Conservation (phyloP, 2,329 filamentous ascomycete genomes). For the Diaporthe destruens region DNA sequence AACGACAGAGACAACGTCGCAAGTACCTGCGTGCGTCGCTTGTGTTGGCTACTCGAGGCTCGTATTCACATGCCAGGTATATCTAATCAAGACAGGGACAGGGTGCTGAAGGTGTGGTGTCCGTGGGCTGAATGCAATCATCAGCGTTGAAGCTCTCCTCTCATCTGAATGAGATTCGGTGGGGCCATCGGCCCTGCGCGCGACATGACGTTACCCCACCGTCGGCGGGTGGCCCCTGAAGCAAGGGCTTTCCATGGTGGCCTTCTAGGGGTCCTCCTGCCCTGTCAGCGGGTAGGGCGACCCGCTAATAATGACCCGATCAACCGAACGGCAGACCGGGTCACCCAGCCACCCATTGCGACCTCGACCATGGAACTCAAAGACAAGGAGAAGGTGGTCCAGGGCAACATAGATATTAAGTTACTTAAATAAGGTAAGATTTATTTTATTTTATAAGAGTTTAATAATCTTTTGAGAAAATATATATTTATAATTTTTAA, state of each 20-base stretch:
- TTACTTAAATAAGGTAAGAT: too few species aligned
- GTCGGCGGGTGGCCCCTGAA: not conserved
- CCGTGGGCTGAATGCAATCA: not conserved
- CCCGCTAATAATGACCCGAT: not conserved
- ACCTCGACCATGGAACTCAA: conserved; percentile 2
- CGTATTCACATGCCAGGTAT: not conserved
- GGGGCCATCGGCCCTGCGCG: not conserved
- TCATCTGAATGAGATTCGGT: not conserved
- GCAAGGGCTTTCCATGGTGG: conserved; percentile 7
- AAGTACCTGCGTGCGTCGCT: not conserved
- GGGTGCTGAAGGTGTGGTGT: not conserved
- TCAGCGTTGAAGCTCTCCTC: conserved; percentile 17
- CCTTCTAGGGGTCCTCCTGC: conserved; percentile 1
- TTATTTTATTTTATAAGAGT: too few species aligned
- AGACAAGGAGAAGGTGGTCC: not conserved
- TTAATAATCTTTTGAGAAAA: too few species aligned
- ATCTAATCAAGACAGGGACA: conserved; percentile 5
- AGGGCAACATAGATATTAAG: too few species aligned
- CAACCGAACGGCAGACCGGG: not conserved
- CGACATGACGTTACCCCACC: conserved; percentile 32
- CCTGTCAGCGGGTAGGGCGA: conserved; percentile 23
- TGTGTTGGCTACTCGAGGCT: not conserved
- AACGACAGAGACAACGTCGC: not conserved
- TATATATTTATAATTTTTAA: too few species aligned
- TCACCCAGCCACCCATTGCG: not conserved